phyloP scores from a whole-genome alignment of 305 asterid species.

The Fraxinus latifolia region DNA sequence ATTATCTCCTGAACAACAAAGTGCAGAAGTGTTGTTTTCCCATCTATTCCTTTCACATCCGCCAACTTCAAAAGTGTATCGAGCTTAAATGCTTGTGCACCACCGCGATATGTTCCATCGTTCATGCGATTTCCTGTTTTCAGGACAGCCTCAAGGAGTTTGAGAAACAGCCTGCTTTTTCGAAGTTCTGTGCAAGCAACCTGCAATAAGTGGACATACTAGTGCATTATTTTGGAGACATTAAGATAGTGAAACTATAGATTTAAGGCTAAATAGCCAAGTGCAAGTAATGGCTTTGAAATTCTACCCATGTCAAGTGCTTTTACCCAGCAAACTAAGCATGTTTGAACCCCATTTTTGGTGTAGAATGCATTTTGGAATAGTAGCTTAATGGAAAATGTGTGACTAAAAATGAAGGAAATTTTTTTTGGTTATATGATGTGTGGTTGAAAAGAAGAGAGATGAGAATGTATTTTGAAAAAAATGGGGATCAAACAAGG shows the following conservation, averaged over 20 bases:
- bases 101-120: conserved; percentile 23
- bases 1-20: conserved; percentile 15
- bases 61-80: conserved; percentile 17
- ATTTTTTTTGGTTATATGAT: no score
- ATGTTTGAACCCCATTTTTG: no score
- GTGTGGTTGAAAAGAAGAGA: no score
- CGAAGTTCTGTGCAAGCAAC: conserved; percentile 15
- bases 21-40: conserved; percentile 17
- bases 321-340: neutral
- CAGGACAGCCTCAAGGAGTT: conserved; percentile 21
- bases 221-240: neutral
- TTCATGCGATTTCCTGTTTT: conserved; percentile 24
- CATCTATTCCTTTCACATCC: conserved; percentile 22
- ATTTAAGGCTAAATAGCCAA: neutral
- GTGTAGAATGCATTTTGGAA: no score
- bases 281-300: neutral
- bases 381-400: no score
- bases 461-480: no score
- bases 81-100: conserved; percentile 26
- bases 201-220: neutral
- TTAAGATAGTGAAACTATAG: neutral
- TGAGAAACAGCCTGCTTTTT: conserved; percentile 16
- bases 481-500: no score
- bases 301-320: neutral
- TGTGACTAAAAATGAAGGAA: no score